Conservation (phyloP, 257 asterid genomes). For the Ehretia macrophylla region DNA sequence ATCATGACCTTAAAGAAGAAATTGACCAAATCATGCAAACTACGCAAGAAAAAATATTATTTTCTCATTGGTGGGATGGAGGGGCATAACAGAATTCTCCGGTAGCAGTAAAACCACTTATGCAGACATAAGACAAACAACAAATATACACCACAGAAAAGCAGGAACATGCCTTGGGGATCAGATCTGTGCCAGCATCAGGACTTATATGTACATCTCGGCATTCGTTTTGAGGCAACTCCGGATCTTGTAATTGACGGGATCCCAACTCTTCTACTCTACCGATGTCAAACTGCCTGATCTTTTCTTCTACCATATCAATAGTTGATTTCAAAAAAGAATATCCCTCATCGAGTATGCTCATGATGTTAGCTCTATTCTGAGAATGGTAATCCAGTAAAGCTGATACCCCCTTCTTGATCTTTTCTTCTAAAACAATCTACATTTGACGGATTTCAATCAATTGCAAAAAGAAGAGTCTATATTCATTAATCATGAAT, state of each 20-base stretch:
- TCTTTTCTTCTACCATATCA: constrained; percentile 52
- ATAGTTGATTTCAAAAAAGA: constrained; percentile 54
- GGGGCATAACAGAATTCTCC: not conserved
- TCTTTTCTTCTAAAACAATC: constrained; percentile 50
- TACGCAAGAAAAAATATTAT: not conserved
- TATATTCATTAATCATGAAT: not conserved
- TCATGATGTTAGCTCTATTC: constrained; percentile 40
- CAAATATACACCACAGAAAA: not conserved
- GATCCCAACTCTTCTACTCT: constrained; percentile 32
- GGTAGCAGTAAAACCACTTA: not conserved
- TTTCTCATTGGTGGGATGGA: too few species aligned
- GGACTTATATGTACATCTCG: constrained; percentile 68
- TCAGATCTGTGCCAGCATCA: constrained; percentile 37
- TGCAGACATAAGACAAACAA: not conserved
- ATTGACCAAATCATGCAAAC: not conserved
- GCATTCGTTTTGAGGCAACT: constrained; percentile 50
- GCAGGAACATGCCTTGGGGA: constrained; percentile 40
- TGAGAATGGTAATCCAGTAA: constrained; percentile 48
- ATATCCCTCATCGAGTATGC: constrained; percentile 69
- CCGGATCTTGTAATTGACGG: constrained; percentile 32
- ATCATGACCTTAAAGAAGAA: too few species aligned
- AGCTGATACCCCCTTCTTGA: constrained; percentile 51
- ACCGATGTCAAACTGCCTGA: constrained; percentile 44
- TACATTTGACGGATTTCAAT: constrained; percentile 26
- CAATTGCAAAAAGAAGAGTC: constrained; percentile 19